Conservation (phyloP, 768 basidiomycete species). For the Leccinellum rugosiceps region DNA sequence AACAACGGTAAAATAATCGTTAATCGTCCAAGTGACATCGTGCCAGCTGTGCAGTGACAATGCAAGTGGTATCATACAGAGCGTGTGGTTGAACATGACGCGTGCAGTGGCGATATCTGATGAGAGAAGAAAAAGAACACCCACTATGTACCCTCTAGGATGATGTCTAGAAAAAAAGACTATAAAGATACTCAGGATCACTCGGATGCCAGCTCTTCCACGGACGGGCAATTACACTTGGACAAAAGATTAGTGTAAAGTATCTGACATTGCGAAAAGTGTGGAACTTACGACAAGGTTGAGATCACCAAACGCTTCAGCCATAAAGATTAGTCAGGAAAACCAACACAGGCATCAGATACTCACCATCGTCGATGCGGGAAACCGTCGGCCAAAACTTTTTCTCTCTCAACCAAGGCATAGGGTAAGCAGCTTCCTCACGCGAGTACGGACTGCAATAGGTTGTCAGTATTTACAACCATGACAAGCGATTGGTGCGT, state of each 20-base stretch:
- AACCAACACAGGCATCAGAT: background rate
- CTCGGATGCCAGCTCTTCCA: slow-evolving; percentile 64
- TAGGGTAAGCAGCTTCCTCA: slow-evolving; percentile 85
- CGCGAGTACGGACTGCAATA: slow-evolving; percentile 80
- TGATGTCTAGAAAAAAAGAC: slow-evolving; percentile 21
- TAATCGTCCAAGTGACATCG: slow-evolving; percentile 17
- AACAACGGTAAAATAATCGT: slow-evolving; percentile 8
- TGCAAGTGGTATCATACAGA: slow-evolving; percentile 31
- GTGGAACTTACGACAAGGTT: slow-evolving; percentile 75
- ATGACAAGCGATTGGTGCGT: slow-evolving; percentile 16
- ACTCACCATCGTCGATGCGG: slow-evolving; percentile 88
- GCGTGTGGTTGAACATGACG: slow-evolving; percentile 68
- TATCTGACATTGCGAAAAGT: background rate
- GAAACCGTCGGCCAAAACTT: slow-evolving; percentile 98
- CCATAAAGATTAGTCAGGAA: slow-evolving; percentile 5
- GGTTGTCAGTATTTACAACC: slow-evolving; percentile 5
- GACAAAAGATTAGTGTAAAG: slow-evolving; percentile 10
- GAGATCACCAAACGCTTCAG: slow-evolving; percentile 83
- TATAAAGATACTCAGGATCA: slow-evolving; percentile 16
- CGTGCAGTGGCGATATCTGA: slow-evolving; percentile 40
- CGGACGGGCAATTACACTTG: slow-evolving; percentile 84
- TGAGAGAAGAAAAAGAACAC: slow-evolving; percentile 43
- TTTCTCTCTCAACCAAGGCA: slow-evolving; percentile 75
- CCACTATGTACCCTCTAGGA: slow-evolving; percentile 30
- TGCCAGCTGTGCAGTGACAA: slow-evolving; percentile 13